Base-by-base conservation (phyloP, 257 asterid genomes). In the Jasminum sambac region DNA sequence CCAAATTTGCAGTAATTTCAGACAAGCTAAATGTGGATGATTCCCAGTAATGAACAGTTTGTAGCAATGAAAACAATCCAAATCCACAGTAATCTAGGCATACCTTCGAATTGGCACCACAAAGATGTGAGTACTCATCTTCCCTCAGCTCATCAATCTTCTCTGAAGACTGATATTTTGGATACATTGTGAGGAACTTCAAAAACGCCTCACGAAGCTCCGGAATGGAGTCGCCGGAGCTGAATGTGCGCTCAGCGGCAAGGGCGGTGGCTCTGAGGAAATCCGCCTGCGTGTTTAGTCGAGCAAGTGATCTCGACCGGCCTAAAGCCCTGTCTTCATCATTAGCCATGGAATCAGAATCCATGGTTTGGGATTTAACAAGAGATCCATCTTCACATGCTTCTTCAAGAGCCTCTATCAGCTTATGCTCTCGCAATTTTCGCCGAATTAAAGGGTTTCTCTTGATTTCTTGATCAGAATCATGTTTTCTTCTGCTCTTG, bases 71-170 rank as follows among this genome's bases (percentile, higher is more conserved):
- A 83, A 95, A 91, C 82, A 95, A 71, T 55, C 99, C 99, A 77
- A 95, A 95, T 75, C 99, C 99, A 80, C 99, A 95, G 70, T 95
- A 95, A 66, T 95, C 99, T 19, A 95, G 97, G 81, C 92, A 89
- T 80, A 95, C 98, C 93, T 89, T 95, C 0, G 95, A 88, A 64
- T 66, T 72, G 44, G 91, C 71, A 37, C 81, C 85, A 40, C 80
- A 78, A 48, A 95, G 89, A 79, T 95, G 95, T 5, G 98, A 88
- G 64, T 95, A 91, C 77, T 95, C 99, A 25, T 89, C 95, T 36
- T 74, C 67, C 82, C 99, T 88, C 83, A 91, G 87, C 83, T 86
- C 90, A 80, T 95, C 99, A 75, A 95, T 88, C 88, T 73, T 91
- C 84, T 85, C 98, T 0, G 99, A 89, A 2, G 87, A 83, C 76